Base-by-base conservation (phyloP, 768 basidiomycete species). In the Phylloporus rhodoxanthus region DNA sequence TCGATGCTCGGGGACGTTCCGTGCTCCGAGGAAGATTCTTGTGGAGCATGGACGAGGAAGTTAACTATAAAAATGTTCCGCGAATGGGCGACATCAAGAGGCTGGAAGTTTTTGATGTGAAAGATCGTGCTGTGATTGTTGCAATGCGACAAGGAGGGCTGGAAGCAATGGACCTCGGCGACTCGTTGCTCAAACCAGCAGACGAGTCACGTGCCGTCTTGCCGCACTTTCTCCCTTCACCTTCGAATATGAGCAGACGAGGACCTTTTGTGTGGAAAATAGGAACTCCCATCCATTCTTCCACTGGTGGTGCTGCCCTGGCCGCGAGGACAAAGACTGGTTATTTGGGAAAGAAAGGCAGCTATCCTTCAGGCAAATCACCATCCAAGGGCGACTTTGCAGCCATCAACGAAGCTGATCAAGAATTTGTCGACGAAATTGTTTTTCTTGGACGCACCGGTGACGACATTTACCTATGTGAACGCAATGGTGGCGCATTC, bases 61-160 rank as follows among this genome's bases (percentile, higher is more conserved):
- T 73, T 13, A 72, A 74, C 19, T 58, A 70, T 3, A 72, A 68
- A 37, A 45, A 60, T 25, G 32, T 59, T 2, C 70, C 76, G 13
- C 77, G 79, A 45, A 80, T 92, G 72, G 90, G 90, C 14, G 90
- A 92, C 58, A 76, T 92, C 34, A 88, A 86, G 66, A 82, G 86
- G 9, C 60, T 92, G 20, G 90, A 92, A 65, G 84, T 89, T 2
- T 86, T 92, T 50, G 88, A 91, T 61, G 75, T 88, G 34, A 72
- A 78, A 41, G 79, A 86, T 54, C 79, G 85, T 17, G 81, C 90
- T 5, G 79, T 92, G 9, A 73, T 92, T 5, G 83, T 92, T 29
- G 90, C 90, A 14, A 79, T 92, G 80, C 82, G 90, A 19, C 88
- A 88, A 65, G 88, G 89, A 28, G 90, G 91, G 3, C 66, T 92